A percentile compares a stretch with the other conserved stretches of the same genome.
Evolutionary conservation across 2,329 filamentous ascomycete genomes (phyloP).

Genomic region (Drechmeria coniospora): DNA sequence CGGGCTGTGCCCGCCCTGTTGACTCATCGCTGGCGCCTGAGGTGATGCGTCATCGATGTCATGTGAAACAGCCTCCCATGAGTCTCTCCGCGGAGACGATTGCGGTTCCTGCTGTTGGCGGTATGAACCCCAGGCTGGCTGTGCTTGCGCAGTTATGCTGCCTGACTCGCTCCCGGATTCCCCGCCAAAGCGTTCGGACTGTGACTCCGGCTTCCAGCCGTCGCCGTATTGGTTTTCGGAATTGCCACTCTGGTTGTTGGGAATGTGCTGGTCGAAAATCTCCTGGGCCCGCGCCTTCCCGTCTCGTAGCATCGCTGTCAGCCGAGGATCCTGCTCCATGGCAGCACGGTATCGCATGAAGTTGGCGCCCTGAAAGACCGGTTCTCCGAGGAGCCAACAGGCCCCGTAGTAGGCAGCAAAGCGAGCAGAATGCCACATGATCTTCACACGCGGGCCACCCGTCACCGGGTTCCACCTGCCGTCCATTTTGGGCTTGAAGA

Average conservation of each 20-base stretch:
- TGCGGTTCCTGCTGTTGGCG: slow-evolving; percentile 4
- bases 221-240: slow-evolving; percentile 4
- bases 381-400: slow-evolving; percentile 9
- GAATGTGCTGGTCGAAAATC: slow-evolving; percentile 4
- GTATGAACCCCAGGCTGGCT: slow-evolving; percentile 6
- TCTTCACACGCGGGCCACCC: slow-evolving; percentile 10
- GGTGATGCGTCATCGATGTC: slow-evolving; percentile 29
- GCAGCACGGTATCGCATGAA: slow-evolving; percentile 10
- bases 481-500: slow-evolving; percentile 19
- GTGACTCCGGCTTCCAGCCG: slow-evolving; percentile 6
- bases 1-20: slow-evolving; percentile 8
- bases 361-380: slow-evolving; percentile 16
- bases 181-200: slow-evolving; percentile 3
- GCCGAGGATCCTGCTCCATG: slow-evolving; percentile 14
- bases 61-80: slow-evolving; percentile 13
- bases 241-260: neutral
- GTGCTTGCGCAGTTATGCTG: slow-evolving; percentile 2
- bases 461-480: slow-evolving; percentile 15
- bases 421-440: slow-evolving; percentile 21
- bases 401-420: slow-evolving; percentile 17
- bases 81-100: slow-evolving; percentile 2
- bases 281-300: slow-evolving; percentile 6
- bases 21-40: slow-evolving; percentile 17
- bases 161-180: slow-evolving; percentile 2
- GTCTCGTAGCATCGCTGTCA: slow-evolving; percentile 10